These are phyloP conservation scores for Penicillium sp. DNA, from an alignment of 2,329 filamentous ascomycete genomes.

Conservation along the genomic window DNA sequence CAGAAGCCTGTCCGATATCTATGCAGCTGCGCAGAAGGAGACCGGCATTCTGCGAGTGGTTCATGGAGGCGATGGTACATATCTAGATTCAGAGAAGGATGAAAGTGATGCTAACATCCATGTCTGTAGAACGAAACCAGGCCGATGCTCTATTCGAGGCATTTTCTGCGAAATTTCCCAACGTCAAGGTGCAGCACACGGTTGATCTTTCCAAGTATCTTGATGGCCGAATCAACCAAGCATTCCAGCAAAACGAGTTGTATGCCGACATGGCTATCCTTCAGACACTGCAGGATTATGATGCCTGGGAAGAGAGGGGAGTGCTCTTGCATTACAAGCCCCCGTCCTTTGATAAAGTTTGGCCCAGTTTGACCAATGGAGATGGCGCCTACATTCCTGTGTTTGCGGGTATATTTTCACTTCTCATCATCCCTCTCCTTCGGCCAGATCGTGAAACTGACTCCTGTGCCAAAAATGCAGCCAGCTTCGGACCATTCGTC, in stretches of 20 bases:
- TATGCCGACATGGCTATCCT: constrained; percentile 54
- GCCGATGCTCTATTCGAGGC: constrained; percentile 39
- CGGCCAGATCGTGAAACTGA: constrained; percentile 21
- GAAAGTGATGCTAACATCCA: neutral
- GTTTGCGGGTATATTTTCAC: neutral
- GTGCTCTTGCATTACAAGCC: constrained; percentile 37
- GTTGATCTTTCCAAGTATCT: constrained; percentile 62
- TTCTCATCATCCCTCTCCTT: constrained; percentile 18
- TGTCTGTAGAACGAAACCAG: neutral
- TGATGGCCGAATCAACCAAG: constrained; percentile 52
- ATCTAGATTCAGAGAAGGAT: neutral
- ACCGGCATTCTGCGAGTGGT: neutral
- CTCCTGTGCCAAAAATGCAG: constrained; percentile 7
- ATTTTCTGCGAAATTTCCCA: constrained; percentile 47
- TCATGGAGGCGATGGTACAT: neutral
- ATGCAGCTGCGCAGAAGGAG: neutral
- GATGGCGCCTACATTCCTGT: neutral
- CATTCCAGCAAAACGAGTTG: constrained; percentile 46
- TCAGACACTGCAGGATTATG: constrained; percentile 46
- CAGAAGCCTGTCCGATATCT: neutral
- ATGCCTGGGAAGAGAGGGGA: constrained; percentile 55
- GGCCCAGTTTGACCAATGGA: constrained; percentile 1
- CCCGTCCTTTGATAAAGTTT: neutral
- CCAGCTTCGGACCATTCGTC: neutral
- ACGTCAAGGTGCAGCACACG: constrained; percentile 57